Base-by-base conservation (phyloP, 2,329 filamentous ascomycete species). In the Alternaria sp. region DNA sequence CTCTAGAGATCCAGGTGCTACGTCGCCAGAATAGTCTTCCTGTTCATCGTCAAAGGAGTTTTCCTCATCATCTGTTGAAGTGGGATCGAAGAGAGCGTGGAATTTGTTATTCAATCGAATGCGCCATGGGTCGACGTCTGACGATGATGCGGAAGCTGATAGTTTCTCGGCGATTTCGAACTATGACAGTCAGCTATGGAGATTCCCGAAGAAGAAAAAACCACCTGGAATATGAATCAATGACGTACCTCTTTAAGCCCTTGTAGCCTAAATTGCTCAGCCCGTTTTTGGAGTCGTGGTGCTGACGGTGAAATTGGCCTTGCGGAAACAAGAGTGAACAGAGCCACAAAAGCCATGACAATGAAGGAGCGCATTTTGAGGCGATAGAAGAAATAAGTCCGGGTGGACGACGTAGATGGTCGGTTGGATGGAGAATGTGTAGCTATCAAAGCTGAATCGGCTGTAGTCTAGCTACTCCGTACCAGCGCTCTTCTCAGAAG, bases 301-400 rank as follows among this genome's bases (percentile, higher is more conserved):
- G 74, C 74, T 5, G 75, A 68, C 10, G 75, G 75, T 13, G 74
- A 75, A 60, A 77, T 77, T 3, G 74, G 75, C 23, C 73, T 63
- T 6, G 72, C 73, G 45, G 65, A 58, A n/a, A 70, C 69, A 17
- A 66, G 62, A 36, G 64, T 55, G 41, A 70, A 26, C 9, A 73
- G 51, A 45, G 70, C 70, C 66, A 72, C 54, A 9, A 73, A 28
- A 58, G 65, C 68, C 44, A 72, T 51, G 44, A 69, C 50, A 31
- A 69, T 61, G 56, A 69, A 66, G 33, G 61, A 67, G 33, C 69
- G 71, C 74, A 76, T 76, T 13, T 26, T 57, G 24, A 26, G 17
- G 28, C 14, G 21, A 14, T 34, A 45, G 17, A 7, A 23, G 26
- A 39, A 26, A 6, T 31, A 52, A 21, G 31, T 6, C 1, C 36